These are phyloP conservation scores for Erythrophleum ivorense DNA, from an alignment of 331 rosid species.

Conservation along the genomic window DNA sequence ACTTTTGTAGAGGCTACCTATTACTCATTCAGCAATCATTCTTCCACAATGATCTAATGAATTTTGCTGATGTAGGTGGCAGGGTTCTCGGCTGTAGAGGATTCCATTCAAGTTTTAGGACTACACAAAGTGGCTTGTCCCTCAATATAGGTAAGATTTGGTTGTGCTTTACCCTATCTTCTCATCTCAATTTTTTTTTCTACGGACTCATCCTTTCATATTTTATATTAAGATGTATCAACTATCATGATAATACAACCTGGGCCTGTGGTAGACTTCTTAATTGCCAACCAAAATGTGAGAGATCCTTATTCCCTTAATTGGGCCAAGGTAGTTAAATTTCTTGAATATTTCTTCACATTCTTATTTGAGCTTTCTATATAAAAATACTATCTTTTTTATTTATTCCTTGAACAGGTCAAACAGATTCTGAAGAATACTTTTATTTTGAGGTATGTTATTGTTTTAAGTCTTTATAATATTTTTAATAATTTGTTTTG, in stretches of 20 bases:
- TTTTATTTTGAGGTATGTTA: too few relatives aligned
- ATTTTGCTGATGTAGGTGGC: conserved; percentile 83
- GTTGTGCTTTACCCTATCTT: background rate
- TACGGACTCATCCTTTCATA: background rate
- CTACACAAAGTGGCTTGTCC: conserved; percentile 88
- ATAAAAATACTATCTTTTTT: too few relatives aligned
- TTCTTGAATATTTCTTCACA: too few relatives aligned
- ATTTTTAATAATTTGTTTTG: too few relatives aligned
- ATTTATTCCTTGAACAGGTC: too few relatives aligned
- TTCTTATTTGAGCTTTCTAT: too few relatives aligned
- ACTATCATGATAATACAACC: conserved; percentile 89
- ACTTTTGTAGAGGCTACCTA: too few relatives aligned
- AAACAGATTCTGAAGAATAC: too few relatives aligned
- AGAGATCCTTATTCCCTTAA: conserved; percentile 79
- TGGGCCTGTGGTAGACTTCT: conserved; percentile 89
- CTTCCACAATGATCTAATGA: background rate
- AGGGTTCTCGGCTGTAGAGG: conserved; percentile 95
- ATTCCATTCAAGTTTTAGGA: conserved; percentile 89
- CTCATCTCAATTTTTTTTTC: background rate
- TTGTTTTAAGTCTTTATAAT: too few relatives aligned
- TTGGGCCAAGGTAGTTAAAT: conserved; percentile 76
- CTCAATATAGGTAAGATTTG: conserved; percentile 69
- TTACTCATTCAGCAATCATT: too few relatives aligned
- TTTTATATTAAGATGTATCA: conserved; percentile 67
- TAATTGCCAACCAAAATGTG: conserved; percentile 34